Evolutionary conservation across 441 rosid genomes (phyloP).

Genomic region (Pelargonium cotyledonis): DNA sequence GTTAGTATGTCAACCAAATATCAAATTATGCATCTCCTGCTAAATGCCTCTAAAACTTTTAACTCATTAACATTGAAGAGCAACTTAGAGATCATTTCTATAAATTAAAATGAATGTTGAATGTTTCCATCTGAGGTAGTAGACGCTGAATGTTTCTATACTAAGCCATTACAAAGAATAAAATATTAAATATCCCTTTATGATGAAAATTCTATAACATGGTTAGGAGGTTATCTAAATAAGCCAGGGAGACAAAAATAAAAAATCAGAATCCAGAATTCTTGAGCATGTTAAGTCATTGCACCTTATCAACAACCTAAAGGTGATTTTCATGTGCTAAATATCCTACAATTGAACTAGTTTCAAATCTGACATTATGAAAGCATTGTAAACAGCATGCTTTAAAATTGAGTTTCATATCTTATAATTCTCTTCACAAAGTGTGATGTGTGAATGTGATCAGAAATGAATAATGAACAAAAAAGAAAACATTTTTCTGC

Average conservation of each 20-base stretch:
- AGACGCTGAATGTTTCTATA: slow-evolving; percentile 34
- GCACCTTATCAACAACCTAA: background rate
- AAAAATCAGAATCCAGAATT: background rate
- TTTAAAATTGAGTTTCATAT: too few relatives aligned
- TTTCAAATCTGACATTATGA: background rate
- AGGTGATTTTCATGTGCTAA: background rate
- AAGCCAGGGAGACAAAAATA: background rate
- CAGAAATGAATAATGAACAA: too few relatives aligned
- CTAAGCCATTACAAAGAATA: slow-evolving; percentile 21
- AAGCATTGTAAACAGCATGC: too few relatives aligned
- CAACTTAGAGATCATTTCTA: slow-evolving; percentile 20
- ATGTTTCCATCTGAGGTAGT: slow-evolving; percentile 27
- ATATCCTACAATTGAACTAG: background rate
- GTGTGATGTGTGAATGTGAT: too few relatives aligned
- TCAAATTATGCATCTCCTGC: slow-evolving; percentile 19
- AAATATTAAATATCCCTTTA: background rate
- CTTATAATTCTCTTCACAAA: too few relatives aligned
- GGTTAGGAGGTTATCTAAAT: background rate
- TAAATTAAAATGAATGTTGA: slow-evolving; percentile 29
- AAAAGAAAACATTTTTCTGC: too few relatives aligned
- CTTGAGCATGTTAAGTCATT: background rate
- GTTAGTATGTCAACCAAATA: slow-evolving; percentile 24
- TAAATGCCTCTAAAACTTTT: slow-evolving; percentile 18
- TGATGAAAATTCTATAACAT: background rate
- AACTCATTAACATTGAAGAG: slow-evolving; percentile 21